These are phyloP conservation scores for Phlyctochytrium planicorne DNA, from an alignment of 192 early-diverging fungal species.

Conservation along the genomic window DNA sequence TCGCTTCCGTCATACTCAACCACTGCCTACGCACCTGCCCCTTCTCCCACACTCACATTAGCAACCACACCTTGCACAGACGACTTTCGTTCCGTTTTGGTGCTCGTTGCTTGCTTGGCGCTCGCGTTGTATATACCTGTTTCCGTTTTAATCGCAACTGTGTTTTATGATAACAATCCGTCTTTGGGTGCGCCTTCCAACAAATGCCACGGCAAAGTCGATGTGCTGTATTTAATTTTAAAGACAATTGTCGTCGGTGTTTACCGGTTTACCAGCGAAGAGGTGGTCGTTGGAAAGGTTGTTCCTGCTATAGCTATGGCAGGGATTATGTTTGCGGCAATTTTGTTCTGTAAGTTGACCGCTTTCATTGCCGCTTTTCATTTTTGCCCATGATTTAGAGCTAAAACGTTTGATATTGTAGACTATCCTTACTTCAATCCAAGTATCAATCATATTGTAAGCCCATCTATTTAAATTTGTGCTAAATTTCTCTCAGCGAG, in stretches of 20 bases:
- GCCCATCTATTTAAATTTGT: not conserved
- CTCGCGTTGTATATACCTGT: conserved; percentile 9
- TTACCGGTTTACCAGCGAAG: not conserved
- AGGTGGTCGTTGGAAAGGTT: not conserved
- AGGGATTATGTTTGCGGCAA: not conserved
- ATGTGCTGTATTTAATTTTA: conserved; percentile 6
- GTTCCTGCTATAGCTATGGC: not conserved
- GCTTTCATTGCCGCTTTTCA: no score
- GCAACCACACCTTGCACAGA: not conserved
- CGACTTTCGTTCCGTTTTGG: not conserved
- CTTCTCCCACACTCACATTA: not conserved
- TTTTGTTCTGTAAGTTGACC: not conserved
- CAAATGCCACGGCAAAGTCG: conserved; percentile 5
- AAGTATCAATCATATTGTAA: conserved; percentile 9
- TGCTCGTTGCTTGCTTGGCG: not conserved
- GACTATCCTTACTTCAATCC: conserved; percentile 18
- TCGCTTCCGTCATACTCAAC: not conserved
- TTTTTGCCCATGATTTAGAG: no score
- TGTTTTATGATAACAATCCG: conserved; percentile 16
- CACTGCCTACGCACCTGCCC: not conserved
- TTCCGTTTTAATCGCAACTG: conserved; percentile 3
- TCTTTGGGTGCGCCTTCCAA: not conserved
- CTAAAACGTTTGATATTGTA: no score
- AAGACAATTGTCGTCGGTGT: conserved; percentile 3
- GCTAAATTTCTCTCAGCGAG: conserved; percentile 1